A percentile compares a stretch with the other conserved stretches of the same genome.
Conservation (phyloP, 1,284 basidiomycete genomes). For the Cutaneotrichosporon mucoides region DNA sequence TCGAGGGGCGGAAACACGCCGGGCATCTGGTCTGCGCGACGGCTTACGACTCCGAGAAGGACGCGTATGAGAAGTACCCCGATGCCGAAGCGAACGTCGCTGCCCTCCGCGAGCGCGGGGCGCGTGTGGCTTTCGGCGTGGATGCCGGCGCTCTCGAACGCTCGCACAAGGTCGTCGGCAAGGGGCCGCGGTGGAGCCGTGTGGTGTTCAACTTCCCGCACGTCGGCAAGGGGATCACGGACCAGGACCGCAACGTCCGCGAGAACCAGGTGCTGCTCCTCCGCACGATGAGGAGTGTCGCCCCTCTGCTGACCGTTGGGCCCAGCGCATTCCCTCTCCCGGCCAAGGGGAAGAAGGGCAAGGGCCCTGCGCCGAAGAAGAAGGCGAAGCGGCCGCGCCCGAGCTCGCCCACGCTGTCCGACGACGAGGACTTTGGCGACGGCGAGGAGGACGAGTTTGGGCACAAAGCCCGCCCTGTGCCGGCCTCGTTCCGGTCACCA, state of each 20-base stretch:
- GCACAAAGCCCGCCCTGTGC: constrained; percentile 18
- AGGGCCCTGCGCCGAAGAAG: not conserved
- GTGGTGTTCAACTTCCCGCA: constrained; percentile 97
- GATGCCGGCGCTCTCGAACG: constrained; percentile 75
- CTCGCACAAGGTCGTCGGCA: constrained; percentile 52
- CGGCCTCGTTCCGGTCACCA: constrained; percentile 38
- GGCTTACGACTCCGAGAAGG: constrained; percentile 73
- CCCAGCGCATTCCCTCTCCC: constrained; percentile 26
- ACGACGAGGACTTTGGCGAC: not conserved
- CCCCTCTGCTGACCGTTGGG: constrained; percentile 62
- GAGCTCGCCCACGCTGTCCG: constrained; percentile 4
- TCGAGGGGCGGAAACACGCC: constrained; percentile 57
- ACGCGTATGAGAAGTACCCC: constrained; percentile 79
- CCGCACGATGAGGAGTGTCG: constrained; percentile 75
- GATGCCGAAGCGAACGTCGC: constrained; percentile 65
- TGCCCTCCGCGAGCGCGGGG: constrained; percentile 59
- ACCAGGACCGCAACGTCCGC: constrained; percentile 89
- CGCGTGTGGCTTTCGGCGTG: constrained; percentile 71
- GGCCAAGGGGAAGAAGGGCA: constrained; percentile 14
- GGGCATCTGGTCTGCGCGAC: constrained; percentile 75
- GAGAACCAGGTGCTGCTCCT: constrained; percentile 87
- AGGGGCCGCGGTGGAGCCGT: constrained; percentile 56
- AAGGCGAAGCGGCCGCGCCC: constrained; percentile 7
- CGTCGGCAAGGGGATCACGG: constrained; percentile 85
- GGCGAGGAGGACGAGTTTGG: constrained; percentile 52